These are phyloP conservation scores for Biancaea sappan DNA, from an alignment of 306 rosid genomes.

Conservation along the genomic window DNA sequence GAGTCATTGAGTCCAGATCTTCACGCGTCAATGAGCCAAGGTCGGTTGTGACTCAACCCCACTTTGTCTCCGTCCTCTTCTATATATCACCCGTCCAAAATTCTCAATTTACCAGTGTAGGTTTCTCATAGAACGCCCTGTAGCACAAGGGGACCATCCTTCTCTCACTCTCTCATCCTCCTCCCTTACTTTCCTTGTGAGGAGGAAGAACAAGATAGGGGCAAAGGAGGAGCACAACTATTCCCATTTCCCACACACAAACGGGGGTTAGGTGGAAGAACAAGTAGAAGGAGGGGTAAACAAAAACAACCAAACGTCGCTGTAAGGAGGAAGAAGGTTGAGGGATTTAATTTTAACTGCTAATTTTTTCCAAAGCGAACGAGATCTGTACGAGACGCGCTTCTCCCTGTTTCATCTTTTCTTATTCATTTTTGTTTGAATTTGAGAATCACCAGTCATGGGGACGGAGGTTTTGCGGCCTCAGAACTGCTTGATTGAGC, in stretches of 20 bases:
- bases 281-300: neutral
- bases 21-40: slow-evolving; percentile 44
- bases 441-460: slow-evolving; percentile 38
- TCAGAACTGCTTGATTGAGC: slow-evolving; percentile 61
- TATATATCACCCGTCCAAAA: slow-evolving; percentile 36
- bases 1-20: too few species aligned
- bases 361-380: neutral
- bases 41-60: slow-evolving; percentile 42
- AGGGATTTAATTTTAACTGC: neutral
- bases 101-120: neutral
- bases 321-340: neutral
- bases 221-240: neutral
- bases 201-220: slow-evolving; percentile 27
- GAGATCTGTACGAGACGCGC: slow-evolving; percentile 12
- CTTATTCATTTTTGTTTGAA: neutral
- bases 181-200: slow-evolving; percentile 32
- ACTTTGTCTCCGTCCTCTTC: slow-evolving; percentile 15
- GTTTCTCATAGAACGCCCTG: neutral
- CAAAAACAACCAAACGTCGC: too few species aligned
- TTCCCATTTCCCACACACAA: too few species aligned
- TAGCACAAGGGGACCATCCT: neutral
- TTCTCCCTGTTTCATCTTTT: neutral
- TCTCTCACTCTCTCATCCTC: neutral
- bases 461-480: slow-evolving; percentile 85
- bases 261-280: neutral